Conservation (phyloP, 2,329 filamentous ascomycete genomes). For the Teratosphaeria epicoccoides region DNA sequence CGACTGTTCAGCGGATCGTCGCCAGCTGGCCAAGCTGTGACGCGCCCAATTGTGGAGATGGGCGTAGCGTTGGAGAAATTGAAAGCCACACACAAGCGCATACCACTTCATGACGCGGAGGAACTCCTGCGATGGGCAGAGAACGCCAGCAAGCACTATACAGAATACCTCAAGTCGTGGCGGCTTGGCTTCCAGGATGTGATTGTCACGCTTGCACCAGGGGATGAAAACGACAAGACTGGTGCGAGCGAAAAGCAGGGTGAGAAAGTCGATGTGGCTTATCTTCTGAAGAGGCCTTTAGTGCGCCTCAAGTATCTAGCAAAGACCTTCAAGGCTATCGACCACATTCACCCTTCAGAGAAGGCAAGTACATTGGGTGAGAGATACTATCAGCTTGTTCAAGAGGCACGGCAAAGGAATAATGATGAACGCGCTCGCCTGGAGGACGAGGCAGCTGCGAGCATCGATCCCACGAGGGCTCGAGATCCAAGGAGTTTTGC, state of each 20-base stretch:
- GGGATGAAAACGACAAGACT: slow-evolving; percentile 41
- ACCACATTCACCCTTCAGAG: slow-evolving; percentile 44
- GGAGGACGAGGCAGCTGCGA: slow-evolving; percentile 76
- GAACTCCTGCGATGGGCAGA: slow-evolving; percentile 73
- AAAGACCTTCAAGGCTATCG: slow-evolving; percentile 66
- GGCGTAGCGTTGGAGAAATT: slow-evolving; percentile 79
- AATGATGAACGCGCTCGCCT: slow-evolving; percentile 63
- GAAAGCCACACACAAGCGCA: slow-evolving; percentile 66
- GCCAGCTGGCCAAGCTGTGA: slow-evolving; percentile 51
- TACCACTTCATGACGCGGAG: slow-evolving; percentile 62
- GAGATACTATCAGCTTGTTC: slow-evolving; percentile 62
- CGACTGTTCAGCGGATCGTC: slow-evolving; percentile 24
- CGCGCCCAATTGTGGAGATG: slow-evolving; percentile 88
- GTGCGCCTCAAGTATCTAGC: slow-evolving; percentile 78
- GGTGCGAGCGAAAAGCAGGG: slow-evolving; percentile 51
- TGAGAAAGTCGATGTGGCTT: slow-evolving; percentile 87
- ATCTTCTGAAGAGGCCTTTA: slow-evolving; percentile 78
- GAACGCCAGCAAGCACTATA: slow-evolving; percentile 65
- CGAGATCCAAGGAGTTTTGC: slow-evolving; percentile 70
- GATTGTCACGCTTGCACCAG: slow-evolving; percentile 80
- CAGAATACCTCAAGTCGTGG: slow-evolving; percentile 80
- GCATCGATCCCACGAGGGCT: slow-evolving; percentile 69
- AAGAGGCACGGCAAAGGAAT: slow-evolving; percentile 62
- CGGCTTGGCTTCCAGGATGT: slow-evolving; percentile 88
- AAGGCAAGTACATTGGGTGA: slow-evolving; percentile 49